These are phyloP conservation scores for Kitagawia praeruptora DNA, from an alignment of 129 eudicot genomes.

Conservation along the genomic window DNA sequence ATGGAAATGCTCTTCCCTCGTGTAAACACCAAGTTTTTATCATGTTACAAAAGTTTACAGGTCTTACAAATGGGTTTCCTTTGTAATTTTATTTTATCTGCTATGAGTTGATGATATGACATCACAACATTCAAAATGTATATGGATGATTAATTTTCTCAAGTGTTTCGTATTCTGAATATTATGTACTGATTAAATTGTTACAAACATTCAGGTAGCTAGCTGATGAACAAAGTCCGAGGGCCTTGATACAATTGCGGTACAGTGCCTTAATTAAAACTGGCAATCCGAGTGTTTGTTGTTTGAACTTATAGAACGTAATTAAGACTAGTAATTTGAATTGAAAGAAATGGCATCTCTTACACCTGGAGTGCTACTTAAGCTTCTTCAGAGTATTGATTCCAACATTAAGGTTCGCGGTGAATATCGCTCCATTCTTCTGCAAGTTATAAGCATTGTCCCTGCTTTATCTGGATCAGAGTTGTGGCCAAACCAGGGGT, in stretches of 20 bases:
- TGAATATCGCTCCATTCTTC: constrained; percentile 71
- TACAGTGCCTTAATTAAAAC: not conserved
- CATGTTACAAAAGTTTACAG: constrained; percentile 5
- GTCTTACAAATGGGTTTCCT: not conserved
- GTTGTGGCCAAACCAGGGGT: constrained; percentile 91
- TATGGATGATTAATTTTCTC: not conserved
- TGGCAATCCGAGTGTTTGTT: not conserved
- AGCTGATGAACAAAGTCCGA: not conserved
- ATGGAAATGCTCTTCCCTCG: not conserved
- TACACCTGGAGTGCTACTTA: constrained; percentile 67
- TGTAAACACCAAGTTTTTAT: not conserved
- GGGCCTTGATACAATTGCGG: not conserved
- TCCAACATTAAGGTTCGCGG: constrained; percentile 73
- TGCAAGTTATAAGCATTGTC: constrained; percentile 92
- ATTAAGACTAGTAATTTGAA: not conserved
- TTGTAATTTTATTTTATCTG: not conserved
- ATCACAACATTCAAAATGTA: not conserved
- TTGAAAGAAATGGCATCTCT: constrained; percentile 59
- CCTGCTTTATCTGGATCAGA: constrained; percentile 81
- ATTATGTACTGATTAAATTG: not conserved
- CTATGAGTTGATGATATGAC: not conserved
- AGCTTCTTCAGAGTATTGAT: constrained; percentile 70
- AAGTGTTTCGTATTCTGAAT: not conserved
- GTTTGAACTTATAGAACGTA: not conserved
- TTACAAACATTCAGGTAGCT: not conserved